Evolutionary conservation across 2,329 filamentous ascomycete genomes (phyloP).

Genomic region (Fusarium pilosicola): DNA sequence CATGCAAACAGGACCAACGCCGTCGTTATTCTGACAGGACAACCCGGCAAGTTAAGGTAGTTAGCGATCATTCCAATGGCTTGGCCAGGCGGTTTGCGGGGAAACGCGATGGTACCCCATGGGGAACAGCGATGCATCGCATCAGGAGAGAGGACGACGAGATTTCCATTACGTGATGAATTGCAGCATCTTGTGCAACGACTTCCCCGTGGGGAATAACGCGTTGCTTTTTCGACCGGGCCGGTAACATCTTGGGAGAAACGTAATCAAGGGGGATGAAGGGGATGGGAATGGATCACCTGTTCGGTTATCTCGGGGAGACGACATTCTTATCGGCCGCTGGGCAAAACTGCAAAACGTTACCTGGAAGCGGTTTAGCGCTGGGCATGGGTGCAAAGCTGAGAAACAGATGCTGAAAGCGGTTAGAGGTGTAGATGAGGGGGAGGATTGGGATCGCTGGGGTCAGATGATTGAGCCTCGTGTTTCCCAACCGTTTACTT

Average conservation of each 20-base stretch:
- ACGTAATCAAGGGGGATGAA: background rate
- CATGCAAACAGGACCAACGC: background rate
- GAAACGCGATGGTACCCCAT: constrained; percentile 26
- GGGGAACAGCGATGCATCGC: constrained; percentile 21
- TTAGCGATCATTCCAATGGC: background rate
- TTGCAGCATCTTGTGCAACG: background rate
- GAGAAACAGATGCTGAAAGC: constrained; percentile 36
- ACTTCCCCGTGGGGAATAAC: constrained; percentile 28
- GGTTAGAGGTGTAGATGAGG: background rate
- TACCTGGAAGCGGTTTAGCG: constrained; percentile 34
- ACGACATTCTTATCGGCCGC: constrained; percentile 28
- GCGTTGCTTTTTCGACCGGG: constrained; percentile 14
- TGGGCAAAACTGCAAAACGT: constrained; percentile 30
- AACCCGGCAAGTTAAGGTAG: background rate
- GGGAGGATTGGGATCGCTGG: background rate
- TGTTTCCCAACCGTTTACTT: background rate
- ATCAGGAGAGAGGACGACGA: background rate
- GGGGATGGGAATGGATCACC: background rate
- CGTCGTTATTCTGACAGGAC: background rate
- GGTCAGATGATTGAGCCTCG: constrained; percentile 15
- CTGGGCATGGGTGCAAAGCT: constrained; percentile 14
- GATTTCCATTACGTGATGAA: constrained; percentile 38
- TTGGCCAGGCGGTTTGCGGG: constrained; percentile 19
- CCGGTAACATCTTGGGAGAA: constrained; percentile 4
- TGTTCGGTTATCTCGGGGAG: constrained; percentile 34